Percentiles rank a stretch among this genome's conserved stretches.
Conservation (phyloP, 192 early-diverging fungal genomes). For the Linnemannia exigua region DNA sequence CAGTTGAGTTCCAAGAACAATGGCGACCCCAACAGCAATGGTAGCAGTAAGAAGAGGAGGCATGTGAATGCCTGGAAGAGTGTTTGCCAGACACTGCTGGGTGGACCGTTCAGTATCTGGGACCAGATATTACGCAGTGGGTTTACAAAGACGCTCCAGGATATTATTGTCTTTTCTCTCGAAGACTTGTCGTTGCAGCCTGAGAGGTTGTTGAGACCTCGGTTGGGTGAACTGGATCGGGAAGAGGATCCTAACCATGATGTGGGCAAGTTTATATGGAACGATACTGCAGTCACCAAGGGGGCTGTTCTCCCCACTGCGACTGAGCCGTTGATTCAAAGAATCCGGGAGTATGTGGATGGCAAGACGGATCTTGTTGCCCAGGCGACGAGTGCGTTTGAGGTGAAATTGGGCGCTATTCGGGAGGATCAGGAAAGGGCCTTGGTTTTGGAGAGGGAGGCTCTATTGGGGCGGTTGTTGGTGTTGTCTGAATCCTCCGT, state of each 20-base stretch:
- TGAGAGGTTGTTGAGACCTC: slow-evolving; percentile 37
- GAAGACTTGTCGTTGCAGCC: slow-evolving; percentile 60
- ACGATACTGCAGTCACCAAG: slow-evolving; percentile 5
- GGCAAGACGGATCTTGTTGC: slow-evolving; percentile 52
- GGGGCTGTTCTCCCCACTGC: slow-evolving; percentile 24
- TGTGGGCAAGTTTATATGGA: slow-evolving; percentile 44
- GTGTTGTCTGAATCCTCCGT: neutral
- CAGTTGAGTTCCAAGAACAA: neutral
- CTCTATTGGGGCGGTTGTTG: slow-evolving; percentile 5
- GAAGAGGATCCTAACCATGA: slow-evolving; percentile 50
- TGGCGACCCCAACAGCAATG: neutral
- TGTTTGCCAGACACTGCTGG: slow-evolving; percentile 53
- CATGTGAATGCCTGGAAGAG: slow-evolving; percentile 30
- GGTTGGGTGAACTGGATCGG: slow-evolving; percentile 47
- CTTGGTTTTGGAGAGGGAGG: slow-evolving; percentile 7
- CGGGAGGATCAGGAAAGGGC: slow-evolving; percentile 37
- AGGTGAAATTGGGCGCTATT: slow-evolving; percentile 18
- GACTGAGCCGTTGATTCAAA: slow-evolving; percentile 42
- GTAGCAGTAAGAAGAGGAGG: slow-evolving; percentile 9
- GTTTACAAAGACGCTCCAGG: slow-evolving; percentile 58
- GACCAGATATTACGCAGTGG: slow-evolving; percentile 52
- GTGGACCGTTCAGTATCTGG: slow-evolving; percentile 60
- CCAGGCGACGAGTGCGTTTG: slow-evolving; percentile 21
- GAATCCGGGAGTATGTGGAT: slow-evolving; percentile 35
- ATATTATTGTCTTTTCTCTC: slow-evolving; percentile 52